Base-by-base conservation (phyloP, 2,329 filamentous ascomycete species). In the Ilyonectria mors-panacis region DNA sequence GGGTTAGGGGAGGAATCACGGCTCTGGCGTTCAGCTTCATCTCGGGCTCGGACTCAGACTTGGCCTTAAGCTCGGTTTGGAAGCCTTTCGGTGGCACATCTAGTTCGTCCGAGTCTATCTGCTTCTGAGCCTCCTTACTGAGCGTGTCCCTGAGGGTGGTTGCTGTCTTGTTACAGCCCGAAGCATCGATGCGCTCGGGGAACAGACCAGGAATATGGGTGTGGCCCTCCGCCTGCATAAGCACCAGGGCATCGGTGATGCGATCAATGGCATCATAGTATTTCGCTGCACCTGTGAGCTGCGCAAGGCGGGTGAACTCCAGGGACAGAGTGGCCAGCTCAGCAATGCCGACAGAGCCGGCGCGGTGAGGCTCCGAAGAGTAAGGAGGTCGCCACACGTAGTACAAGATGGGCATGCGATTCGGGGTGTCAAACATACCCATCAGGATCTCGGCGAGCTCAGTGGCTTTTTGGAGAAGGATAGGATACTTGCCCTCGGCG, bases 181-280 rank as follows among this genome's bases (percentile, higher is more conserved):
- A 93, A 10, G 92, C 91, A 80, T 97, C 94, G 13, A 98, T 81
- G 44, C 84, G 84, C 70, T 93, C 87, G 0, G 95, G 94, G 84
- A 95, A 97, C 75, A 97, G 87, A 2, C 95, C 94, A 2, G 92
- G 89, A 8, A 97, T 83, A 3, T 86, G 85, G 1, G 92, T 95
- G 6, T 59, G 30, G 30, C 85, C 87, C 3, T 84, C 83, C 73
- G 90, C 88, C 81, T 97, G 94, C 81, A 91, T 89, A 58, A 91
- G 88, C 68, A 94, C 88, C 28, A 98, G 86, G 8, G 91, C 91
- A 76, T 97, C 86, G 19, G 94, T 97, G 74, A 98, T 93, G 66
- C 94, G 91, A 55, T 94, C 93, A 67, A 97, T 86, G 17, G 94
- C 94, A 81, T 97, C 95, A 77, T 97, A 98, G 81, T 97, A 98